Conservation (phyloP, 2,329 filamentous ascomycete genomes). For the Bipolaris oryzae region DNA sequence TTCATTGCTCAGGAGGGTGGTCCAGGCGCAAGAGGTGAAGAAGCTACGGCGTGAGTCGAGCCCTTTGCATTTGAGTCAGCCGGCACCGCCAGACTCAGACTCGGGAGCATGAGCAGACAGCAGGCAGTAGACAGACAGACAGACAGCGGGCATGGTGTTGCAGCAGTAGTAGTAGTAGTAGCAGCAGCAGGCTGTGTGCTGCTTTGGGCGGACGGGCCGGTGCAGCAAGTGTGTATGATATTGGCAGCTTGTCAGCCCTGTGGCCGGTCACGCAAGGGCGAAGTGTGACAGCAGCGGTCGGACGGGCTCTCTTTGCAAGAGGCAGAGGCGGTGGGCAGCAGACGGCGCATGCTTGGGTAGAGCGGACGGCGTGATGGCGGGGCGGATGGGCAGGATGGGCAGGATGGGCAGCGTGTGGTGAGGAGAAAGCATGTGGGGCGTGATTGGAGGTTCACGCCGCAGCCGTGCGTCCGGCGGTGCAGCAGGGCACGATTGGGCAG, state of each 20-base stretch:
- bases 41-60: constrained; percentile 11
- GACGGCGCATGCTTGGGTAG: not conserved
- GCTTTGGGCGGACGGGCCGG: constrained; percentile 3
- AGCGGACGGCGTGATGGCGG: constrained; percentile 1
- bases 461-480: constrained; percentile 17
- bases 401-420: constrained; percentile 1
- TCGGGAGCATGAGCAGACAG: not conserved
- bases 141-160: constrained; percentile 5
- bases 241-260: constrained; percentile 25
- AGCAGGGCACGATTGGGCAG: constrained; percentile 35
- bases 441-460: constrained; percentile 17
- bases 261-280: constrained; percentile 25
- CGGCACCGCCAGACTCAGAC: constrained; percentile 10
- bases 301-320: not conserved
- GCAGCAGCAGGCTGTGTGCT: constrained; percentile 9
- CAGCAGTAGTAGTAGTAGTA: not conserved
- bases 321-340: too few species aligned
- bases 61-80: constrained; percentile 15
- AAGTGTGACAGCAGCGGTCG: constrained; percentile 34
- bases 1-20: constrained; percentile 16
- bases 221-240: not conserved
- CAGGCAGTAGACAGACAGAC: too few species aligned
- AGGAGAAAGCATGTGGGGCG: constrained; percentile 20
- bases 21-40: constrained; percentile 12
- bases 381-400: constrained; percentile 9